Base-by-base conservation (phyloP, 2,329 filamentous ascomycete species). In the Lasiodiplodia hormozganensis region DNA sequence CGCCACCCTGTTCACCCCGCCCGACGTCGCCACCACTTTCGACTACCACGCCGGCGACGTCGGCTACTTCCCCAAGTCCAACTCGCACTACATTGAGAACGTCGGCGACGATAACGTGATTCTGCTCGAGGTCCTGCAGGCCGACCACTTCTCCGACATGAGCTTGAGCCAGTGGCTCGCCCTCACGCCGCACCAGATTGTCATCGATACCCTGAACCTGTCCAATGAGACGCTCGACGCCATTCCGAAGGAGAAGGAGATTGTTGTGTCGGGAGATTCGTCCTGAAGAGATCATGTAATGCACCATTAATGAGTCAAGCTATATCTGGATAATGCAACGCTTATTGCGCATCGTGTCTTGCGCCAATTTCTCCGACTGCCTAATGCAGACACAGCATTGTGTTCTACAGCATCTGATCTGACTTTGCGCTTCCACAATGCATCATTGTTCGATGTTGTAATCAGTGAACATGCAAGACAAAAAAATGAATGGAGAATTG, bases 181-280 rank as follows among this genome's bases (percentile, higher is more conserved):
- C 0, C 77, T 83, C 2, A 88, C 86, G 2, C 86, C 87, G 0
- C 81, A 82, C 54, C 87, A 88, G 76, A 83, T 88, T n/a, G 79
- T 89, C 51, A 81, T 84, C 69, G 87, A 89, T 72, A 88, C 86
- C 0, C 75, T 89, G 68, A 79, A 81, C 10, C 68, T 85, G 56
- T 80, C 77, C 10, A 75, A 83, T 40, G 75, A 75, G 47, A 81
- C 79, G 0, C 72, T 85, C 16, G 73, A 71, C 1, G 72, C 77
- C 11, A 73, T 85, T 23, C 82, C 81, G 68, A 82, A 82, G 60
- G 81, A 81, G 67, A 85, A 85, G 75, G 81, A 57, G 28, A 52
- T 64, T 3, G 68, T 69, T 14, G 68, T 69, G 8, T 52, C 60
- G 25, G 65, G 21, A 10, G 25, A 53, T 18, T 62, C 5, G 14